Evolutionary conservation across 1,284 basidiomycete species (phyloP).

Genomic region (Ganoderma sinense): DNA sequence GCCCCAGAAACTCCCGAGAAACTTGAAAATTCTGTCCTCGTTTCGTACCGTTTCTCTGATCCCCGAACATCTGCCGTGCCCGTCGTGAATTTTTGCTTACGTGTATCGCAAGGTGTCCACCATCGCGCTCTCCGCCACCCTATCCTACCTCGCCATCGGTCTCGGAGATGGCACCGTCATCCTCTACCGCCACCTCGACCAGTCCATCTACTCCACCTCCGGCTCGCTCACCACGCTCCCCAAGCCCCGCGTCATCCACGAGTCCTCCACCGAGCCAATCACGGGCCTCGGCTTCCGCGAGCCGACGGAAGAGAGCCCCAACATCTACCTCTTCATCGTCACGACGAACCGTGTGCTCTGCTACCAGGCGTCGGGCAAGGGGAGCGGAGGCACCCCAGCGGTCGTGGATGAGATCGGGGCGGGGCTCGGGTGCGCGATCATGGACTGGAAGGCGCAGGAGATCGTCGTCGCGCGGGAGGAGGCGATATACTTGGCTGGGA

Average conservation of each 20-base stretch:
- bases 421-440: slow-evolving; percentile 83
- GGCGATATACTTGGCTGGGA: slow-evolving; percentile 88
- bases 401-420: slow-evolving; percentile 89
- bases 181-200: slow-evolving; percentile 90
- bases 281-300: slow-evolving; percentile 92
- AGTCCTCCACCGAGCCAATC: slow-evolving; percentile 85
- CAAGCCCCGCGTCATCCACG: slow-evolving; percentile 82
- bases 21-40: too few relatives aligned
- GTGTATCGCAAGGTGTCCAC: slow-evolving; percentile 69
- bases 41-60: too few relatives aligned
- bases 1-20: too few relatives aligned
- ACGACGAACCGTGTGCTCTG: slow-evolving; percentile 85
- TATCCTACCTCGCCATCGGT: slow-evolving; percentile 90
- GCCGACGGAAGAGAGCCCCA: slow-evolving; percentile 56
- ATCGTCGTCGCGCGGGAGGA: slow-evolving; percentile 93
- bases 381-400: slow-evolving; percentile 69
- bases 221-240: slow-evolving; percentile 76
- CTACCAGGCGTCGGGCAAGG: slow-evolving; percentile 82
- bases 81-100: too few relatives aligned
- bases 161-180: slow-evolving; percentile 95
- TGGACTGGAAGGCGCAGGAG: slow-evolving; percentile 75
- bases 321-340: slow-evolving; percentile 83
- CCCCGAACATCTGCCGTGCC: too few relatives aligned
- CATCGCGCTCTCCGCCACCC: slow-evolving; percentile 80
- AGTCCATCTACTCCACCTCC: slow-evolving; percentile 75